Evolutionary conservation across 345 rosid species (phyloP).

Genomic region (Mallotus nudiflorus): DNA sequence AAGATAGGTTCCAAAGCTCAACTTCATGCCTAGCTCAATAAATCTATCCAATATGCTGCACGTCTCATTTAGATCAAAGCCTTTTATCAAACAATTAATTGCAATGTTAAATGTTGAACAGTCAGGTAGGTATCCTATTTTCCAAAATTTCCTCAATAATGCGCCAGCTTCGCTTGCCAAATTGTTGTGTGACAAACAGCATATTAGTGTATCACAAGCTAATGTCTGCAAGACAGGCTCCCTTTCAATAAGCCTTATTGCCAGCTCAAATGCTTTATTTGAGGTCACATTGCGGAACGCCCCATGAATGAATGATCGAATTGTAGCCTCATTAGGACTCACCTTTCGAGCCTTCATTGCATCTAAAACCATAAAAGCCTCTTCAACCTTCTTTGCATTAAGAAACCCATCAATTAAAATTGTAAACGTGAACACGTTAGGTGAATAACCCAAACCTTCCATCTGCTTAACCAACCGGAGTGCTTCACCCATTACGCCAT

Average conservation of each 20-base stretch:
- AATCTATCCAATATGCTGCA: conserved; percentile 58
- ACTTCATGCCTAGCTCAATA: conserved; percentile 51
- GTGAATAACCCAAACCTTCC: conserved; percentile 61
- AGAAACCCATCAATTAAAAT: conserved; percentile 82
- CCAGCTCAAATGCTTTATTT: conserved; percentile 53
- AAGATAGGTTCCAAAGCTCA: conserved; percentile 59
- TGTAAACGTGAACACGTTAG: conserved; percentile 77
- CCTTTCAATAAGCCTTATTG: conserved; percentile 51
- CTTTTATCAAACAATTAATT: conserved; percentile 61
- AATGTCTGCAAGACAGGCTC: conserved; percentile 49
- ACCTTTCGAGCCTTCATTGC: conserved; percentile 58
- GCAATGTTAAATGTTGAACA: conserved; percentile 55
- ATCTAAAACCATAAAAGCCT: conserved; percentile 58
- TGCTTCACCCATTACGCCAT: conserved; percentile 82
- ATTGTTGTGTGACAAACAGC: conserved; percentile 56
- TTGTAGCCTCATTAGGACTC: conserved; percentile 72
- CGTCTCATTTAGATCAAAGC: conserved; percentile 54
- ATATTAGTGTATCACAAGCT: conserved; percentile 56
- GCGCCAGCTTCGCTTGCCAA: conserved; percentile 78
- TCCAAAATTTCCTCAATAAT: conserved; percentile 45
- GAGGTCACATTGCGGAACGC: conserved; percentile 53
- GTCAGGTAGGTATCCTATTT: conserved; percentile 58
- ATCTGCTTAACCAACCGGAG: conserved; percentile 80
- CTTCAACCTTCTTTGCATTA: conserved; percentile 65
- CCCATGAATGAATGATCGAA: conserved; percentile 80